phyloP scores from a whole-genome alignment of 2,329 filamentous ascomycete species.

The Phaeoacremonium minimum region DNA sequence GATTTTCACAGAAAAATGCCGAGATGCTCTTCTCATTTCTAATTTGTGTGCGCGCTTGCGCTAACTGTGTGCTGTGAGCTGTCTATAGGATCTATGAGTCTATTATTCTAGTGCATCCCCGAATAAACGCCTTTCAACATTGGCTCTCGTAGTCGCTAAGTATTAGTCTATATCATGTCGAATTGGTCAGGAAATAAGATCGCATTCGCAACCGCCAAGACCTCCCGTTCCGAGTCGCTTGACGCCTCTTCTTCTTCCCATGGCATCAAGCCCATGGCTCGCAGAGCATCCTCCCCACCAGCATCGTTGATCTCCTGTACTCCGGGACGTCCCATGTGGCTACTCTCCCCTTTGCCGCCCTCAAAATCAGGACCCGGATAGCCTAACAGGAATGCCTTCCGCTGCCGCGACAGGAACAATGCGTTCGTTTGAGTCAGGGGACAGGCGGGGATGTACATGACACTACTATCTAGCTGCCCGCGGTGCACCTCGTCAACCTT shows the following conservation, averaged over 20 bases:
- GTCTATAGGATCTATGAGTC: too few species aligned
- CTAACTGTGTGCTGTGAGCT: too few species aligned
- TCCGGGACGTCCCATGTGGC: constrained; percentile 26
- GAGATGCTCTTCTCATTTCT: too few species aligned
- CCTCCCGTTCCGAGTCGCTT: constrained; percentile 24
- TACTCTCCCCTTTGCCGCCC: constrained; percentile 25
- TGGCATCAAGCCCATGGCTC: constrained; percentile 34
- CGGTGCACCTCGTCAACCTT: too few species aligned
- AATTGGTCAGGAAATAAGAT: constrained; percentile 36
- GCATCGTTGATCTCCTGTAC: constrained; percentile 31
- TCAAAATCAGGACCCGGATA: constrained; percentile 34
- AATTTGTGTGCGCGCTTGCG: too few species aligned
- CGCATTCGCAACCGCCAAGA: constrained; percentile 31
- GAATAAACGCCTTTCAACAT: too few species aligned
- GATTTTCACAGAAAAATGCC: too few species aligned
- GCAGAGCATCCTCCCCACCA: constrained; percentile 31
- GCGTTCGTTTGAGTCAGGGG: constrained; percentile 37
- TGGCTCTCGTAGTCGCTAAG: too few species aligned
- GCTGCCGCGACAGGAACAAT: constrained; percentile 34
- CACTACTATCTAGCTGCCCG: too few species aligned
- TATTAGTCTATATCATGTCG: constrained; percentile 13
- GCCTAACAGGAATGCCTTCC: constrained; percentile 35
- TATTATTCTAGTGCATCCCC: too few species aligned
- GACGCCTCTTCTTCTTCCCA: constrained; percentile 31
- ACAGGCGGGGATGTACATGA: constrained; percentile 34